Conservation (phyloP, 2,329 filamentous ascomycete genomes). For the Aspergillus clavatus region DNA sequence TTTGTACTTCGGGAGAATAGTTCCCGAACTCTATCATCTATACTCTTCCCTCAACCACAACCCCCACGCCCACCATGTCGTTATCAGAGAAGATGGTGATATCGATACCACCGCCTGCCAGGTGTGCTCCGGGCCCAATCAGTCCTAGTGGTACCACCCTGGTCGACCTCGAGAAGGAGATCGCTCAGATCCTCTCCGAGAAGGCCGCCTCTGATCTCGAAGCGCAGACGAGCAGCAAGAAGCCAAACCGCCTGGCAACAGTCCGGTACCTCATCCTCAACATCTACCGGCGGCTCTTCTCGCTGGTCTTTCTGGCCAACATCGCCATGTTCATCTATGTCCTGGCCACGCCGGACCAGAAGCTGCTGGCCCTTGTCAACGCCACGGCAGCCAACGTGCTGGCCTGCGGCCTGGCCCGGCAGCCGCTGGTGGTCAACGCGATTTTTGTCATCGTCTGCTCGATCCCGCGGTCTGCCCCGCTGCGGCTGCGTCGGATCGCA, state of each 20-base stretch:
- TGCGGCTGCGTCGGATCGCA: conserved; percentile 42
- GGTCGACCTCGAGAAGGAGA: conserved; percentile 13
- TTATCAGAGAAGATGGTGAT: conserved; percentile 10
- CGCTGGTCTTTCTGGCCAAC: conserved; percentile 38
- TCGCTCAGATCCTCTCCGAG: conserved; percentile 13
- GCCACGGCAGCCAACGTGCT: conserved; percentile 45
- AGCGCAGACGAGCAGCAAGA: conserved; percentile 21
- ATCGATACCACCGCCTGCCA: conserved; percentile 15
- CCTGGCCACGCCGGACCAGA: conserved; percentile 30
- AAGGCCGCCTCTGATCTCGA: conserved; percentile 26
- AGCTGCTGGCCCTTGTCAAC: conserved; percentile 37
- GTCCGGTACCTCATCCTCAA: conserved; percentile 36
- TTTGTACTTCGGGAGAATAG: no score
- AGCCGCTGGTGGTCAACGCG: conserved; percentile 51
- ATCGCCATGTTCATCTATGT: conserved; percentile 34
- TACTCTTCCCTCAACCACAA: not conserved
- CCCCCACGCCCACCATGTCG: conserved; percentile 11
- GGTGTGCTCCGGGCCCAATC: conserved; percentile 8
- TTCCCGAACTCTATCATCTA: no score
- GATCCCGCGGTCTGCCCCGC: conserved; percentile 43
- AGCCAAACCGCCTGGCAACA: conserved; percentile 24
- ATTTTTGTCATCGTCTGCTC: conserved; percentile 45
- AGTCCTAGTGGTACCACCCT: conserved; percentile 19
- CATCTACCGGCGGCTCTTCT: conserved; percentile 43
- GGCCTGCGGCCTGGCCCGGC: conserved; percentile 46